Evolutionary conservation across 371 early-diverging fungal genomes (phyloP), one percentile per base, ranked within the genome.

Genomic region (Fennellomyces sp.): DNA sequence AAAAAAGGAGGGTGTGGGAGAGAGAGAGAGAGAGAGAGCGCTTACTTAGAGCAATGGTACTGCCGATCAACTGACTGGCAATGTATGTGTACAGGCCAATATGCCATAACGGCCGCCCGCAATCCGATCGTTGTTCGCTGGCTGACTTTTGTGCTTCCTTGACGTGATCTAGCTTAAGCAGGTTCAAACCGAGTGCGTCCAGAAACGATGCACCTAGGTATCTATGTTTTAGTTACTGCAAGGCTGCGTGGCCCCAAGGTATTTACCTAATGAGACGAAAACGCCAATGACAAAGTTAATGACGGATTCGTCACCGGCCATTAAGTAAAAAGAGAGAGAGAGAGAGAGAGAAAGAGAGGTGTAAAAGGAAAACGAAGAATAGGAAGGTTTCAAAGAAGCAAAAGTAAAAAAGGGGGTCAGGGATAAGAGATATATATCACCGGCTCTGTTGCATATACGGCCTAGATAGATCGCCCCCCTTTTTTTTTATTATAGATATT

Each of bases 181-280:
- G 65, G 66, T 89, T 89, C 30, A 87, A 65, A 1, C 89, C 89
- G 27, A 86, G 78, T n/a, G 89, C 89, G 60, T 89, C 86, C 80
- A 89, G 78, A 52, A 86, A 73, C 12, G 85, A 84, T 25, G 87
- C 83, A 29, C 76, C 77, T 70, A 60, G 30, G n/a, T 6, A 57
- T 21, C 23, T 21, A 38, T 52, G 7, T 3, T 39, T 11, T 39
- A 19, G 39, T 39, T 6, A 11, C 17, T 39, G 39, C 17, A 1
- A 13, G 5, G 6, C 13, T 21, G 19, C 27, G 36, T 12, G 28
- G 30, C 28, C 35, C 13, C 13, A 13, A 33, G 35, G 17, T 11
- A 25, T 21, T 3, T 63, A 77, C 78, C 75, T 56, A 88, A 58
- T 31, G 86, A 87, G 48, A 88, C 87, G 45, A 80, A 72, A 50